Base-by-base conservation (phyloP, 2,329 filamentous ascomycete species). In the Keithomyces neogunnii region DNA sequence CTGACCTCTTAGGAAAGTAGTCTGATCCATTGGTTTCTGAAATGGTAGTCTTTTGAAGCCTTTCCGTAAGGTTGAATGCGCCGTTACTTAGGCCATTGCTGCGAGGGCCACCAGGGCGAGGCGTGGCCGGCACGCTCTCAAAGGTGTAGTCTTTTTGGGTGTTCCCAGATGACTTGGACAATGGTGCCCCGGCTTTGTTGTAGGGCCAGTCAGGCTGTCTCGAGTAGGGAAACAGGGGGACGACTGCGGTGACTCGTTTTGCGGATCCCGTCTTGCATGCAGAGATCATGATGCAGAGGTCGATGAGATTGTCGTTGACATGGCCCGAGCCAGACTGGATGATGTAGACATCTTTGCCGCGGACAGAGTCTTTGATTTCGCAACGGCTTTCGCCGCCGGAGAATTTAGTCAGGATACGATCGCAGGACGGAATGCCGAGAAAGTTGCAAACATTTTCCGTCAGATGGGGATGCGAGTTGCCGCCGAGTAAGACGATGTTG, bases 331-430 rank as follows among this genome's bases (percentile, higher is more conserved):
- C 90, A 42, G 89, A 93, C 71, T 97, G 92, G 63, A 99, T 89
- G 66, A 97, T 96, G 74, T 95, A 99, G 67, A 96, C 93, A 82
- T 99, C 93, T 70, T 99, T 99, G 61, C 89, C 93, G 61, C 93
- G 87, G 48, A 99, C 93, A 11, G 90, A 96, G 70, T 99, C 93
- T 68, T 91, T 81, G 64, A 99, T 95, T 71, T 97, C 93, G 56
- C 95, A 92, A 51, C 92, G 84, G 59, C 88, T 95, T 74, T 97
- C 93, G 59, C 93, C 93, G 49, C 93, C 89, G 33, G 90, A 89
- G 74, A 99, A 99, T 73, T 96, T 96, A 65, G 78, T 81, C 47
- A 97, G 82, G 55, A 91, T 83, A 60, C 92, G 86, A 64, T 90
- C 85, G 60, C 89, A 89, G 26, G 82, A 77, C n/a, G 89, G 85